Conservation (phyloP, 345 rosid genomes). For the Turritis glabra region DNA sequence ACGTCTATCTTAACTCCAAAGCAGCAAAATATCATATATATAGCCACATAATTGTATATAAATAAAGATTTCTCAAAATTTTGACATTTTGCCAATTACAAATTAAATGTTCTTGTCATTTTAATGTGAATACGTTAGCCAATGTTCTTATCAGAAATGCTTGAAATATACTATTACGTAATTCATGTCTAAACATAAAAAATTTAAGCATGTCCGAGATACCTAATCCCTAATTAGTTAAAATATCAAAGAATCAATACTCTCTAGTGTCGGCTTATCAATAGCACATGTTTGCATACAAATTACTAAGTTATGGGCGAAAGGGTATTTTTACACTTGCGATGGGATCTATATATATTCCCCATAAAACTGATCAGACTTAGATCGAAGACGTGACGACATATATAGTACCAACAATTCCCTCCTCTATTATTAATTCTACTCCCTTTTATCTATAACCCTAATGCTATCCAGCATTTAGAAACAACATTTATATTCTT, state of each 20-base stretch:
- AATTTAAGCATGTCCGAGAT: not conserved
- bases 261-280: constrained; percentile 19
- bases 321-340: not conserved
- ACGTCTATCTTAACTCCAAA: too few relatives aligned
- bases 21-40: too few relatives aligned
- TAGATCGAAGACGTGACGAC: constrained; percentile 13
- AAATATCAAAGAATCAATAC: constrained; percentile 25
- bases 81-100: not conserved
- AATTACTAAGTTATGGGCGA: not conserved
- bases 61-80: too few relatives aligned
- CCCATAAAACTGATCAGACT: not conserved
- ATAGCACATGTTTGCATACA: constrained; percentile 12
- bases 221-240: constrained; percentile 3
- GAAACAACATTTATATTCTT: constrained; percentile 25
- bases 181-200: not conserved
- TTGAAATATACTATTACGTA: constrained; percentile 1
- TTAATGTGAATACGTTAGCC: not conserved
- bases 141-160: not conserved
- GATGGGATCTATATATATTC: constrained; percentile 7
- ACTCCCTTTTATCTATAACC: constrained; percentile 31
- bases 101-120: too few relatives aligned
- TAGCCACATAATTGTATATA: too few relatives aligned
- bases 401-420: constrained; percentile 20
- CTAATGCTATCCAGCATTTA: constrained; percentile 30
- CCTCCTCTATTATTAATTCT: constrained; percentile 2